A percentile compares a stretch with the other conserved stretches of the same genome.
These are phyloP conservation scores for Pichia kudriavzevii DNA, from an alignment of 1,139 yeast genomes.

Conservation along the genomic window DNA sequence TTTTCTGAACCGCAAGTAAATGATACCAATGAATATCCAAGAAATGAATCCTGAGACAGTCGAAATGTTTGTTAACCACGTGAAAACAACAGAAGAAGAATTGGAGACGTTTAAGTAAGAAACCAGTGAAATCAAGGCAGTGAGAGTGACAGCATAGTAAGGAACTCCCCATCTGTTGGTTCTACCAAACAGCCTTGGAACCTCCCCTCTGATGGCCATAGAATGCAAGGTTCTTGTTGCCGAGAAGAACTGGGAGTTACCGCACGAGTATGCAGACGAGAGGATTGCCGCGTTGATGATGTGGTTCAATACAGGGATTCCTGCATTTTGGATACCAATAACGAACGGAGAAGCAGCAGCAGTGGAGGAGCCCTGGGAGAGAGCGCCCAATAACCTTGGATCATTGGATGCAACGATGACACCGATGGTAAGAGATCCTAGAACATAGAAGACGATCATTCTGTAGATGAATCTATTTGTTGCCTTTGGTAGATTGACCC, in stretches of 20 bases:
- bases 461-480: conserved; percentile 40
- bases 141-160: conserved; percentile 29
- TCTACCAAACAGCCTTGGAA: conserved; percentile 38
- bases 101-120: conserved; percentile 27
- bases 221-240: conserved; percentile 34
- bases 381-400: conserved; percentile 13
- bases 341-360: conserved; percentile 47
- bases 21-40: conserved; percentile 36
- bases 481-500: conserved; percentile 40
- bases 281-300: conserved; percentile 36
- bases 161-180: conserved; percentile 40
- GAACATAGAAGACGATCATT: conserved; percentile 40
- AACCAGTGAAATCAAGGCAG: conserved; percentile 33
- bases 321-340: conserved; percentile 37
- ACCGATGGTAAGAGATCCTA: conserved; percentile 42
- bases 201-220: conserved; percentile 37
- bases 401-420: conserved; percentile 17
- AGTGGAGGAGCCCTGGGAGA: conserved; percentile 12
- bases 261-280: conserved; percentile 37
- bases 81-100: conserved; percentile 27
- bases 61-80: conserved; percentile 37
- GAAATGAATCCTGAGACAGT: conserved; percentile 39
- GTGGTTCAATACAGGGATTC: conserved; percentile 30
- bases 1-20: conserved; percentile 48
- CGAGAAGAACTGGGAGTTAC: conserved; percentile 34